Base-by-base conservation (phyloP, 2,329 filamentous ascomycete species). In the Neocucurbitaria cava region DNA sequence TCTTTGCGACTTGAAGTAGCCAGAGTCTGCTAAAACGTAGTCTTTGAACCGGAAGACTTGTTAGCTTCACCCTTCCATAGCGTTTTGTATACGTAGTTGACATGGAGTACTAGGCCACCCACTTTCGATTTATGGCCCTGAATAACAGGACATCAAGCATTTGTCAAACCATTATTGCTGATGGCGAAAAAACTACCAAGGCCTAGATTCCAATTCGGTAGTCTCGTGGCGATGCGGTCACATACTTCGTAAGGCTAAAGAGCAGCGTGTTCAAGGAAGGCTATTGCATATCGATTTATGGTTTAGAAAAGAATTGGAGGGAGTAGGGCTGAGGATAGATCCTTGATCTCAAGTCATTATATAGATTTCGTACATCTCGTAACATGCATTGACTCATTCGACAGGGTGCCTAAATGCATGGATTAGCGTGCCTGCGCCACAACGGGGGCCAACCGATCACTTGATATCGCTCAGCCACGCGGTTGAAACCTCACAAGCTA, bases 301-400 rank as follows among this genome's bases (percentile, higher is more conserved):
- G 24, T 26, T 26, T 5, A 5, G 24, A 9, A 26, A 9, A 26
- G 24, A 1, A 2, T 26, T 26, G 5, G 24, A 15, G 26, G 10
- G 10, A 31, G 28, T 11, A 31, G 9, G 30, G 13, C 13, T 3
- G 13, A 15, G 4, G 30, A 5, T 3, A 11, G 3, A 17, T 6
- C 5, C 13, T n/a, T 38, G 36, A 39, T 11, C n/a, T 6, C 20
- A 20, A 9, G 11, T 23, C 20, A 4, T 9, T 39, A 39, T 23
- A 9, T 21, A 7, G 18, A 39, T 3, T 2, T 39, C 4, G 18
- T 21, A 40, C 26, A 26, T 20, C 46, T 38, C 30, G 43, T 35
- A n/a, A 31, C 21, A 20, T 13, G 26, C 38, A 18, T 49, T 49
- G 46, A 49, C 46, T 49, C 46, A 49, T 49, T 33, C 26, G 20